phyloP scores from a whole-genome alignment of 2,329 filamentous ascomycete species.

The Aspergillus melleus region DNA sequence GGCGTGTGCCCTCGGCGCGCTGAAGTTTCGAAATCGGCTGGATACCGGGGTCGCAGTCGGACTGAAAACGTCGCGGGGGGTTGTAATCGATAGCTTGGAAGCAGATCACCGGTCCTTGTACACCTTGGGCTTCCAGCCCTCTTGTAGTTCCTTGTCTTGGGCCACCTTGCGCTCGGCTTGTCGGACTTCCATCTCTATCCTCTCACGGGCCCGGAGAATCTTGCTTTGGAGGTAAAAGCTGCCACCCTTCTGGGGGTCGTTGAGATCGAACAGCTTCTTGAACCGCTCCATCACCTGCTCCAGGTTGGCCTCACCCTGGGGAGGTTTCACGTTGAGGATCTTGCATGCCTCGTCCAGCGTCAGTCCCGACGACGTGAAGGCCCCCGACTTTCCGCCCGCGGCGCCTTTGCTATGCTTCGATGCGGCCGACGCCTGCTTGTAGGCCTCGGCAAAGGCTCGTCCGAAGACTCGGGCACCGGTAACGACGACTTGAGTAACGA shows the following conservation, averaged over 20 bases:
- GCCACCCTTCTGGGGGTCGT: constrained; percentile 92
- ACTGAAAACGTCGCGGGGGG: not conserved
- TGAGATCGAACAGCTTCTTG: constrained; percentile 91
- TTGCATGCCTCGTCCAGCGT: constrained; percentile 96
- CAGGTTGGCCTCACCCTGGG: constrained; percentile 74
- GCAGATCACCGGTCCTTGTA: constrained; percentile 74
- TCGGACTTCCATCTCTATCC: constrained; percentile 83
- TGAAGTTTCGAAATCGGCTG: not conserved
- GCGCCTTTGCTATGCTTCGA: constrained; percentile 69
- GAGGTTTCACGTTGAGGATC: constrained; percentile 93
- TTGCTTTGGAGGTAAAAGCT: constrained; percentile 99
- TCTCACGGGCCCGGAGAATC: constrained; percentile 83
- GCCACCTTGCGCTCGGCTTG: constrained; percentile 69
- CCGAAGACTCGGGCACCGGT: constrained; percentile 89
- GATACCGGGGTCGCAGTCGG: not conserved
- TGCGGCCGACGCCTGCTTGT: constrained; percentile 88
- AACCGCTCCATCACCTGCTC: constrained; percentile 82
- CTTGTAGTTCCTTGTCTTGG: constrained; percentile 74
- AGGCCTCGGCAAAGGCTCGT: constrained; percentile 89
- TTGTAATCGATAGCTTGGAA: not conserved
- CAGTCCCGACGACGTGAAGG: constrained; percentile 68
- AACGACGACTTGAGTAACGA: constrained; percentile 89
- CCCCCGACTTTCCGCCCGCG: constrained; percentile 59
- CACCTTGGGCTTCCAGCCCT: constrained; percentile 92
- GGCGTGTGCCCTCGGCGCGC: not conserved